phyloP scores from a whole-genome alignment of 2,329 filamentous ascomycete species.

The Pleoardoris graminearum region DNA sequence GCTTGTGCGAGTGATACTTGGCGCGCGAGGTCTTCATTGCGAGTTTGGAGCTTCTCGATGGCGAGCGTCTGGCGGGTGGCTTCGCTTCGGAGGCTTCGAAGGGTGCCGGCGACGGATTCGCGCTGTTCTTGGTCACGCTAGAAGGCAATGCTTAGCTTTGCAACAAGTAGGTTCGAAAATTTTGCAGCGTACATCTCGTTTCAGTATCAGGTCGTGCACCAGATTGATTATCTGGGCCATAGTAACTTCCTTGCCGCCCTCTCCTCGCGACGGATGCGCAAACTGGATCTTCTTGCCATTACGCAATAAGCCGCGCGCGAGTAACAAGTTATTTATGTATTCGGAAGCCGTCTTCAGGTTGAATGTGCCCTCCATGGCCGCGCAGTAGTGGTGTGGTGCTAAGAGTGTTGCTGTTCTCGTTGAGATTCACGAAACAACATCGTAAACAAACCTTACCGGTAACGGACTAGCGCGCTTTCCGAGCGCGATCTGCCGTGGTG shows the following conservation, averaged over 20 bases:
- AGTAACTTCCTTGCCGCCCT: constrained; percentile 65
- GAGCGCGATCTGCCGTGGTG: too few relatives aligned
- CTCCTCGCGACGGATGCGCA: constrained; percentile 67
- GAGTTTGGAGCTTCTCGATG: constrained; percentile 61
- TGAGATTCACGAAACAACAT: constrained; percentile 1
- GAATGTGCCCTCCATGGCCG: constrained; percentile 47
- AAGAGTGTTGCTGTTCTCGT: not conserved
- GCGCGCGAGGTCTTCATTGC: constrained; percentile 60
- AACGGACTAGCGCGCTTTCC: not conserved
- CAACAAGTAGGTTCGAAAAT: not conserved
- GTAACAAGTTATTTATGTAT: constrained; percentile 67
- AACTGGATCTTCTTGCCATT: constrained; percentile 80
- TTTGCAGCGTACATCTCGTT: constrained; percentile 72
- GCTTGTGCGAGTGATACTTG: constrained; percentile 65
- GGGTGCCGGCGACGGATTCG: constrained; percentile 77
- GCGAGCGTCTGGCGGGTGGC: constrained; percentile 73
- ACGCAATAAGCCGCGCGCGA: constrained; percentile 65
- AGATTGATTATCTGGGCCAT: constrained; percentile 90
- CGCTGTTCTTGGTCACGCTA: constrained; percentile 88
- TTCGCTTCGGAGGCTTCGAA: constrained; percentile 76
- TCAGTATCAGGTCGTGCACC: constrained; percentile 88
- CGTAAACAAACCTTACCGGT: constrained; percentile 13
- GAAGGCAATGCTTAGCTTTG: constrained; percentile 11
- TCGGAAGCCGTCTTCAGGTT: constrained; percentile 64
- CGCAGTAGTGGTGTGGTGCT: not conserved